phyloP scores from a whole-genome alignment of 257 asterid species.

The Misopates orontium region DNA sequence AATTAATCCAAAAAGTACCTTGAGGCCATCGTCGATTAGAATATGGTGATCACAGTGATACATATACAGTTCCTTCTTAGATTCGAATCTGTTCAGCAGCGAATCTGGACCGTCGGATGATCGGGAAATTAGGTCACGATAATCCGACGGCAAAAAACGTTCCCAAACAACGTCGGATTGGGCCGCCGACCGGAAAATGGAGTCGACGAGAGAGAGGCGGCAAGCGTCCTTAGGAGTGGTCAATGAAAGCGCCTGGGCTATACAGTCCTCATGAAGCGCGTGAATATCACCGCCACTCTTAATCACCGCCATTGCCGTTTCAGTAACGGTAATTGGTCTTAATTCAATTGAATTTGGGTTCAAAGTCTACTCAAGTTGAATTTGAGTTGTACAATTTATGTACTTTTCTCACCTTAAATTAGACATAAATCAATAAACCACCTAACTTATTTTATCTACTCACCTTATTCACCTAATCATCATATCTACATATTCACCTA shows the following conservation, averaged over 20 bases:
- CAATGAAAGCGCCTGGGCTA: conserved; percentile 57
- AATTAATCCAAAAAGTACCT: too few species aligned
- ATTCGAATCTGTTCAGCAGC: conserved; percentile 24
- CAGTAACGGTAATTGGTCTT: too few species aligned
- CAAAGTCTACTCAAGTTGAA: too few species aligned
- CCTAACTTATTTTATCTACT: too few species aligned
- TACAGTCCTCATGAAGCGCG: conserved; percentile 71
- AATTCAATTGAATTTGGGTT: too few species aligned
- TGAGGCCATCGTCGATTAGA: conserved; percentile 56
- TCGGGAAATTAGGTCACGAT: conserved; percentile 47
- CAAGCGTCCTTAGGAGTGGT: conserved; percentile 76
- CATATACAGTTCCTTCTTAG: conserved; percentile 67
- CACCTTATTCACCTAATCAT: too few species aligned
- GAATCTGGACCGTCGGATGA: conserved; percentile 36
- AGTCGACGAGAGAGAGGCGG: conserved; percentile 54
- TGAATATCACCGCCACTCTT: conserved; percentile 21
- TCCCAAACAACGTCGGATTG: conserved; percentile 74
- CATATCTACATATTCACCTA: too few species aligned
- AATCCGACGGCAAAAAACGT: conserved; percentile 69
- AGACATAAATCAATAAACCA: too few species aligned
- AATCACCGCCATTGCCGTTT: too few species aligned
- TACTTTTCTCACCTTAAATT: too few species aligned
- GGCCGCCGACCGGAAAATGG: conserved; percentile 63
- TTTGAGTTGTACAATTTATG: too few species aligned
- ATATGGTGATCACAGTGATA: conserved; percentile 57